These are phyloP conservation scores for Zoysia matrella DNA, from an alignment of 202 grass and related monocot species.

Conservation along the genomic window DNA sequence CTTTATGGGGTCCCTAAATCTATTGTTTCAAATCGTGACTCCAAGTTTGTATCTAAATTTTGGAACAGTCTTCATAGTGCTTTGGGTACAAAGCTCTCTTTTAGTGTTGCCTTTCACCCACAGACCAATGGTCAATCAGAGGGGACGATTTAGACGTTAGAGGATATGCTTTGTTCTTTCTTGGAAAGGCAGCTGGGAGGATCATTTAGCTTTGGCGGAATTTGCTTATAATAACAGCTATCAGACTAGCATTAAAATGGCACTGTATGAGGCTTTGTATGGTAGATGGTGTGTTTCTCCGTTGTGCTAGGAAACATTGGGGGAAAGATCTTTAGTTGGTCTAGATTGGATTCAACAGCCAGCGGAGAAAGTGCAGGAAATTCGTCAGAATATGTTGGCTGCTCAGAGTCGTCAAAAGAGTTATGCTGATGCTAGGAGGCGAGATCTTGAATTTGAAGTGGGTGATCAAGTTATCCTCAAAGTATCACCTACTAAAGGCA, in stretches of 20 bases:
- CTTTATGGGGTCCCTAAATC: too few species aligned
- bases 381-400: not conserved
- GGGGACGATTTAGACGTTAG: not conserved
- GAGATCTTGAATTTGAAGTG: too few species aligned
- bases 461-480: too few species aligned
- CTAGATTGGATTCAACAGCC: not conserved
- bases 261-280: not conserved
- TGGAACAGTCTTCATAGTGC: too few species aligned
- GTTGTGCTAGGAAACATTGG: not conserved
- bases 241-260: not conserved
- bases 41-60: too few species aligned
- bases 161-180: not conserved
- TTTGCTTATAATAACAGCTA: slow-evolving; percentile 7
- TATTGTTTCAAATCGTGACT: too few species aligned
- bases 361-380: not conserved
- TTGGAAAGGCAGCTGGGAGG: not conserved
- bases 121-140: not conserved
- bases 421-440: too few species aligned
- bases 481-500: too few species aligned
- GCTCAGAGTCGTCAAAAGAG: too few species aligned
- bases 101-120: not conserved
- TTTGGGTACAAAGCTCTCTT: too few species aligned
- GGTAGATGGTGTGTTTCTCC: not conserved
- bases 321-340: not conserved
- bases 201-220: not conserved